Evolutionary conservation across 1,284 basidiomycete genomes (phyloP).

Genomic region (Trichosporon ovoides): DNA sequence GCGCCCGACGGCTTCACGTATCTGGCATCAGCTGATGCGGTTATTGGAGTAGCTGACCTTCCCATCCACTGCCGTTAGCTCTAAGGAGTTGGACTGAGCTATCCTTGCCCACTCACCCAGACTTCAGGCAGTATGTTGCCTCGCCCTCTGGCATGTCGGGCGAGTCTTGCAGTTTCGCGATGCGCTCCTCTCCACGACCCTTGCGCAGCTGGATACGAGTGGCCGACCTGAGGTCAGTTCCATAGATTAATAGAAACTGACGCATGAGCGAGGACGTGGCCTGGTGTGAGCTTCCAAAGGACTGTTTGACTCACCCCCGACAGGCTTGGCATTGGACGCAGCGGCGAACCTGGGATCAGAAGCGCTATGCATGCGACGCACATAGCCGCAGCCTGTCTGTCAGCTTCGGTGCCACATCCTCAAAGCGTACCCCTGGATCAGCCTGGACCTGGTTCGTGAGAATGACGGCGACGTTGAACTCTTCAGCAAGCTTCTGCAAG

Average conservation of each 20-base stretch:
- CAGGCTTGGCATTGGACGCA: slow-evolving; percentile 76
- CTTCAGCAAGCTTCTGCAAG: slow-evolving; percentile 82
- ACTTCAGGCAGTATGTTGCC: slow-evolving; percentile 73
- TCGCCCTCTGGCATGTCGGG: slow-evolving; percentile 88
- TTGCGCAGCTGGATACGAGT: slow-evolving; percentile 46
- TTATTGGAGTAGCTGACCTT: slow-evolving; percentile 20
- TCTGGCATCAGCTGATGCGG: background rate
- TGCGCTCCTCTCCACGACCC: slow-evolving; percentile 89
- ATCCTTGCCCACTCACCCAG: too few relatives aligned
- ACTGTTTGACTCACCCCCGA: slow-evolving; percentile 59
- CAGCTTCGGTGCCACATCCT: background rate
- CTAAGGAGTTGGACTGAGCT: slow-evolving; percentile 2
- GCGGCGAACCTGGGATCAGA: slow-evolving; percentile 62
- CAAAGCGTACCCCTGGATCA: slow-evolving; percentile 65
- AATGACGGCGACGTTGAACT: slow-evolving; percentile 73
- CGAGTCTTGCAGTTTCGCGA: slow-evolving; percentile 90
- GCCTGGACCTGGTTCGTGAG: slow-evolving; percentile 85
- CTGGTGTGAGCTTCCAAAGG: slow-evolving; percentile 14
- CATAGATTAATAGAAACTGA: slow-evolving; percentile 15
- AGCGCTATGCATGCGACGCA: slow-evolving; percentile 12
- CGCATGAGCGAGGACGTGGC: slow-evolving; percentile 49
- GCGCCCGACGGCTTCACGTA: background rate
- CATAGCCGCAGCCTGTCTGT: slow-evolving; percentile 65
- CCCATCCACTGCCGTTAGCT: slow-evolving; percentile 29
- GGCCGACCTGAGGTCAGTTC: slow-evolving; percentile 30